Evolutionary conservation across 176 grass and related monocot species (phyloP).

Genomic region (Avena sativa): DNA sequence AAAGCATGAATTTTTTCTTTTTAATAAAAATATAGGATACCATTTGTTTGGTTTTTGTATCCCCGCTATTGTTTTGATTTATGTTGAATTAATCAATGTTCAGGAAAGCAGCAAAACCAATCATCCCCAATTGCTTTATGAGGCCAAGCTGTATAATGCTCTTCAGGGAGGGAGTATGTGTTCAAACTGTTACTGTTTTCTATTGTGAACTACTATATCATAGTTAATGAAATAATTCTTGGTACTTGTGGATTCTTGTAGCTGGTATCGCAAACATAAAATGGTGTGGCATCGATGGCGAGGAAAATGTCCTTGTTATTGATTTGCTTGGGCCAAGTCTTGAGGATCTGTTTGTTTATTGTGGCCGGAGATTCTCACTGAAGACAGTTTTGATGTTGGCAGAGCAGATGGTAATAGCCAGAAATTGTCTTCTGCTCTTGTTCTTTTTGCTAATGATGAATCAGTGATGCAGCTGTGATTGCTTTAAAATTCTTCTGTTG

Average conservation of each 20-base stretch:
- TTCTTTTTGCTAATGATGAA: conserved; percentile 28
- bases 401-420: conserved; percentile 79
- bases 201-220: neutral
- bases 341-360: conserved; percentile 85
- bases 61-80: conserved; percentile 12
- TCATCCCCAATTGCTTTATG: conserved; percentile 82
- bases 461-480: neutral
- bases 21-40: neutral
- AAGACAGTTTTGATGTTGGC: conserved; percentile 88
- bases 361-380: conserved; percentile 75
- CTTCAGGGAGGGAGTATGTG: conserved; percentile 83
- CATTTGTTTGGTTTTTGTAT: neutral
- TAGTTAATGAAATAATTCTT: conserved; percentile 30
- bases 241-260: conserved; percentile 46
- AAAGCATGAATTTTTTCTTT: neutral
- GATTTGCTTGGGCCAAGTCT: conserved; percentile 89
- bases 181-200: neutral
- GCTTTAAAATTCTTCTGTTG: neutral
- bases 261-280: conserved; percentile 85
- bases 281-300: conserved; percentile 75
- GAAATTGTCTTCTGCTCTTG: neutral
- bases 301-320: conserved; percentile 87
- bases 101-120: conserved; percentile 87
- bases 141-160: conserved; percentile 83
- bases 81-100: conserved; percentile 32